phyloP scores from a whole-genome alignment of 2,329 filamentous ascomycete species.

The Coniochaeta hoffmannii region DNA sequence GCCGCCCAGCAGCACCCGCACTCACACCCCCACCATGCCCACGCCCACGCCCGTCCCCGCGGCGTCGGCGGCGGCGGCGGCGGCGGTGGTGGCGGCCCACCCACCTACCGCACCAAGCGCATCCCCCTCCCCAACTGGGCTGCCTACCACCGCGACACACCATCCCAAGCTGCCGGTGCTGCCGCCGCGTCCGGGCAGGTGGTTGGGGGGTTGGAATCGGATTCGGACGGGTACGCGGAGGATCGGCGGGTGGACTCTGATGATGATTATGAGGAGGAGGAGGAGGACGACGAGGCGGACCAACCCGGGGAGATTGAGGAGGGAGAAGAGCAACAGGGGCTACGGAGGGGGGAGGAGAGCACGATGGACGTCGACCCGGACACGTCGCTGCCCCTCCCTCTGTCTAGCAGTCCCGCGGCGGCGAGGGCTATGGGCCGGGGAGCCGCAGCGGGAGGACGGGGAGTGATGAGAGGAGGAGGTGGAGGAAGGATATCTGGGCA shows the following conservation, averaged over 20 bases:
- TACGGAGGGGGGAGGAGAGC: no score
- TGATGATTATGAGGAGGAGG: constrained; percentile 1
- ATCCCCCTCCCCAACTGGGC: background rate
- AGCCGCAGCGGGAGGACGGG: background rate
- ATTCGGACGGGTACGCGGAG: background rate
- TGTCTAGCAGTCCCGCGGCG: background rate
- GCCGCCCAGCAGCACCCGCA: constrained; percentile 3
- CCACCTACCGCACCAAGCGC: background rate
- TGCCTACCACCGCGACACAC: background rate
- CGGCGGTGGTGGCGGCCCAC: no score
- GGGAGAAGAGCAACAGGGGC: constrained; percentile 6
- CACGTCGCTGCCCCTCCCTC: background rate
- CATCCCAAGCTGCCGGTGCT: background rate
- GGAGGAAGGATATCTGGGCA: background rate
- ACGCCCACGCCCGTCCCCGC: background rate
- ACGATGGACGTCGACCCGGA: constrained; percentile 9
- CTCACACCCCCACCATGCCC: constrained; percentile 24
- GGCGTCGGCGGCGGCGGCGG: no score
- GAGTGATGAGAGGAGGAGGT: background rate
- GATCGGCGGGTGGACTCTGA: background rate
- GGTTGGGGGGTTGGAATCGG: background rate
- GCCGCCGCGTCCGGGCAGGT: no score
- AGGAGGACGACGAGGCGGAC: constrained; percentile 20
- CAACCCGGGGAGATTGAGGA: constrained; percentile 4
- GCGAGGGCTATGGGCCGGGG: background rate